phyloP scores from a whole-genome alignment of 352 stramenopile genomes.

The Globisporangium sylvaticum region DNA sequence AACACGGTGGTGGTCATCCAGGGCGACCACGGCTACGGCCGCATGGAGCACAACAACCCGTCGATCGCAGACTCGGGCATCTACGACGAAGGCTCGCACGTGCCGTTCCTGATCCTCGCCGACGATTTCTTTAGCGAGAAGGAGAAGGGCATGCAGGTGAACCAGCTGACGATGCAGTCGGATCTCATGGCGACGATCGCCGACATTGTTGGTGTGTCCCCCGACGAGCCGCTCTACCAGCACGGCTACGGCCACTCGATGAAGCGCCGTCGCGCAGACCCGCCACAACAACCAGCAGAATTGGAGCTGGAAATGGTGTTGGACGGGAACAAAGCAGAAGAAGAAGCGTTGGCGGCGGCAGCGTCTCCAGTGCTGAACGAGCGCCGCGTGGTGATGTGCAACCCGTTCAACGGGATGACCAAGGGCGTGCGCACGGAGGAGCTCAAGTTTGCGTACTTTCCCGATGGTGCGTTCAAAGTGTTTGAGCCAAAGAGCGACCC shows the following conservation, averaged over 20 bases:
- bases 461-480: constrained; percentile 61
- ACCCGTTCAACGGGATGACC: constrained; percentile 67
- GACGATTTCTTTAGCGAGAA: constrained; percentile 52
- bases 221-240: constrained; percentile 48
- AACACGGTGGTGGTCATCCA: constrained; percentile 74
- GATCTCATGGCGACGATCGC: constrained; percentile 73
- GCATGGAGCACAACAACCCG: constrained; percentile 53
- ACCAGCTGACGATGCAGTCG: constrained; percentile 65
- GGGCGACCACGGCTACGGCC: constrained; percentile 62
- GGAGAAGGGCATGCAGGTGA: constrained; percentile 42
- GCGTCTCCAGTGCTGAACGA: constrained; percentile 20
- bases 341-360: constrained; percentile 14
- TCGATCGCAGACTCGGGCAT: constrained; percentile 56
- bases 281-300: background rate
- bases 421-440: constrained; percentile 63
- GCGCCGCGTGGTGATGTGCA: constrained; percentile 58
- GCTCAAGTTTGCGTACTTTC: constrained; percentile 71
- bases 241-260: constrained; percentile 72
- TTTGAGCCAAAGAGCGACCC: constrained; percentile 49
- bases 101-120: constrained; percentile 63
- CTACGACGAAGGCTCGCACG: constrained; percentile 56
- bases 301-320: background rate
- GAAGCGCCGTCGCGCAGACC: constrained; percentile 34
- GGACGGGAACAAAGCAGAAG: constrained; percentile 15
- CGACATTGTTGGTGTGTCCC: constrained; percentile 50